Evolutionary conservation across 306 rosid species (phyloP), one percentile per base, ranked within the genome.

Genomic region (Cicer arietinum): DNA sequence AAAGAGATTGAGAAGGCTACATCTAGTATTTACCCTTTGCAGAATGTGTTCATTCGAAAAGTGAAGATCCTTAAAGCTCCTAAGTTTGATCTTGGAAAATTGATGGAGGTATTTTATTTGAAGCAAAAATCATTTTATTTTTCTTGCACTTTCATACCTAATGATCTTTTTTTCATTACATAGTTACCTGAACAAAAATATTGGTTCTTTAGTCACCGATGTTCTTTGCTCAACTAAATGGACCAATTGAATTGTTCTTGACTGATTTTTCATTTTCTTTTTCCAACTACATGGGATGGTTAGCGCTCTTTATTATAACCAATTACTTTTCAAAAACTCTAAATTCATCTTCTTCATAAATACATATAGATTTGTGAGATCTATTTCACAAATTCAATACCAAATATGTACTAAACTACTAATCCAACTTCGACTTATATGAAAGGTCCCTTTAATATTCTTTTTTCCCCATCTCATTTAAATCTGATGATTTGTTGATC

Each of bases 1-100:
- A 94, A 90, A 52, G 96, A 90, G 67, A 90, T 94, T 43, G 98
- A 93, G 88, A 93, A 93, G 85, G 88, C 92, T 20, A 91, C 98
- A 0, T 57, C 79, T 5, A 75, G 94, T 58, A 94, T 94, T 86
- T 94, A 87, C 54, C 98, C 97, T 5, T 70, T 91, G 42, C 96
- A 94, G 77, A 90, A 94, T 50, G 96, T 94, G 18, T 94, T 90
- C 79, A 90, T 94, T 18, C 76, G 96, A 2, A 94, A 94, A 78
- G 98, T 91, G 52, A 94, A 91, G 86, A 91, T 94, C 81, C 85
- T 94, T 82, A 94, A 94, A 80, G 96, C 97, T 63, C 98, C 98
- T 0, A 94, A 94, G 85, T 94, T 92, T 65, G 97, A 94, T 81
- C 96, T 94, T 71, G 94, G 94, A 25, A 94, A 90, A 77, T 76